These are phyloP conservation scores for Tetrahymena thermophila DNA, from an alignment of 73 alveolate species.

Conservation along the genomic window DNA sequence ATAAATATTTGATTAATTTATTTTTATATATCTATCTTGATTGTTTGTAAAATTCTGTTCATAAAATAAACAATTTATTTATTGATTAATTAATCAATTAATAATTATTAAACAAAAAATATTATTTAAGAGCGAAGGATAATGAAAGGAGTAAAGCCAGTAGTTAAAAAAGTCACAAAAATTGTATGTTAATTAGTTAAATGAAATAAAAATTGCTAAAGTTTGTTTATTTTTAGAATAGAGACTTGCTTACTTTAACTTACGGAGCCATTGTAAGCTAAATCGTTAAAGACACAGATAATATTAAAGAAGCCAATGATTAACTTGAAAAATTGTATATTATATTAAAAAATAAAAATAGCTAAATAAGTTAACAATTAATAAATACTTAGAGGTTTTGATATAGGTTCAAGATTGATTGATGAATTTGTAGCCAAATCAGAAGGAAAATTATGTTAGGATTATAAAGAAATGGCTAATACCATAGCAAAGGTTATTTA, in stretches of 20 bases:
- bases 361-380: background rate
- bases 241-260: constrained; percentile 33
- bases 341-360: background rate
- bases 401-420: constrained; percentile 33
- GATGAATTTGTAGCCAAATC: constrained; percentile 36
- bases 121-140: background rate
- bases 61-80: background rate
- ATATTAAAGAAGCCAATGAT: constrained; percentile 36
- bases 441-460: constrained; percentile 28
- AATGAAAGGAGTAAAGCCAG: background rate
- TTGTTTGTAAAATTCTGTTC: background rate
- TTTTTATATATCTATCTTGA: background rate
- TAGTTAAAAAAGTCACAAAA: background rate
- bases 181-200: background rate
- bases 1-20: background rate
- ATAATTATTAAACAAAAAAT: background rate
- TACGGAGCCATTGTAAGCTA: constrained; percentile 38
- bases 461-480: constrained; percentile 30
- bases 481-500: constrained; percentile 24
- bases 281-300: constrained; percentile 31
- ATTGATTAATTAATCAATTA: background rate
- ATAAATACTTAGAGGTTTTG: background rate
- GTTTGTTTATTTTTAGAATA: background rate
- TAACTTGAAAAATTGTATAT: constrained; percentile 24
- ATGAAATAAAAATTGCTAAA: background rate